Base-by-base conservation (phyloP, 441 rosid genomes). In the Eutrema salsugineum region DNA sequence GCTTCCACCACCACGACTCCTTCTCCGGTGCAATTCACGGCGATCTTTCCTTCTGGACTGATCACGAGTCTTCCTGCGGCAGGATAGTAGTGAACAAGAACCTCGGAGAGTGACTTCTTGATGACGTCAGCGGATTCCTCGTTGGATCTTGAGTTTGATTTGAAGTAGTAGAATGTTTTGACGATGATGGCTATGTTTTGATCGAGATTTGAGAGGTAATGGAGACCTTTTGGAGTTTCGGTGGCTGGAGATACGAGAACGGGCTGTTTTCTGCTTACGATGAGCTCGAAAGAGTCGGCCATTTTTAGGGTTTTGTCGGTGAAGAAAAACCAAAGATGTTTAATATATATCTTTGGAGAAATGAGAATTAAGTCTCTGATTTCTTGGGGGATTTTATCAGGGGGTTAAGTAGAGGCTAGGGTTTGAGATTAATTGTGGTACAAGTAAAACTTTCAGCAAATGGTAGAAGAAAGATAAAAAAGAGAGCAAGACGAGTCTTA, bases 1-100 rank as follows among this genome's bases (percentile, higher is more conserved):
- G 95, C 97, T 78, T 90, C 97, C 20, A 94, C 92, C 33, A 94
- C 84, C 63, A 91, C 88, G 47, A 86, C 93, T 42, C 99, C 99
- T 32, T 94, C 95, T 8, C 87, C 93, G 0, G 83, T 86, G 82
- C 97, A 90, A 68, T 90, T 78, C 39, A 91, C 89, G 12, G 84
- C 81, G 49, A 86, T 85, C 85, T 87, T 90, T 35, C 96, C 93
- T 58, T 86, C 92, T 0, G 94, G 80, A 55, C 98, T 88, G 22
- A 90, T 79, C 0, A 86, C 75, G 28, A 90, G 82, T 75, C 90
- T 70, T 48, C 99, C 97, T 0, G 95, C 94, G 24, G 90, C 83
- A 2, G 97, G 97, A 49, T 88, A 81, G 80, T 88, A 87, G 48
- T 79, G 83, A 73, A 90, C 95, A 70, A 91, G 91, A 35, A 88